Conservation (phyloP, 176 grass and related monocot genomes). For the Cenchrus americanus region DNA sequence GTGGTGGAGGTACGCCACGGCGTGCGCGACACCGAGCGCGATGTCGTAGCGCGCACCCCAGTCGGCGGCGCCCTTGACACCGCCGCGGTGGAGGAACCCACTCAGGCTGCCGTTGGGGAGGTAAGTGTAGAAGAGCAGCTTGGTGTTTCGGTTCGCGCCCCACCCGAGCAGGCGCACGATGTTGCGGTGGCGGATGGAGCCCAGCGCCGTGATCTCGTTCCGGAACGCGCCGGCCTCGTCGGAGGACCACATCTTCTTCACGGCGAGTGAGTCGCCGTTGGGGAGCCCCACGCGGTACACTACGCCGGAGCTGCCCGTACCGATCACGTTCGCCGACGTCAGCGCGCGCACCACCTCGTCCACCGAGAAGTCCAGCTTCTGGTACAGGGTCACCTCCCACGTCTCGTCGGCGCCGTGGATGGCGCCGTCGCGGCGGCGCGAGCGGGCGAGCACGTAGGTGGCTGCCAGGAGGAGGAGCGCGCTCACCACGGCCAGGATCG, state of each 20-base stretch:
- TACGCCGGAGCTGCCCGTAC: constrained; percentile 87
- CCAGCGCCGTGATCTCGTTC: constrained; percentile 84
- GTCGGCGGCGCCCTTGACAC: constrained; percentile 68
- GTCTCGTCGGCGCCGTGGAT: constrained; percentile 37
- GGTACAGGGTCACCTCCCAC: constrained; percentile 96
- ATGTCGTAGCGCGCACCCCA: constrained; percentile 80
- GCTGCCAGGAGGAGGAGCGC: constrained; percentile 56
- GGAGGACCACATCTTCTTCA: constrained; percentile 99
- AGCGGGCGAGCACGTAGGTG: constrained; percentile 61
- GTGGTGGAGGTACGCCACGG: constrained; percentile 88
- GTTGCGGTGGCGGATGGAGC: constrained; percentile 87
- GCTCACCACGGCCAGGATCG: constrained; percentile 62
- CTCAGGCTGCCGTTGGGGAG: constrained; percentile 89
- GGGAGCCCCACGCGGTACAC: constrained; percentile 78
- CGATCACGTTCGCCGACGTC: constrained; percentile 87
- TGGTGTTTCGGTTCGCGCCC: constrained; percentile 76
- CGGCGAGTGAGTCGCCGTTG: constrained; percentile 62
- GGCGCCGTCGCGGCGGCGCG: constrained; percentile 35
- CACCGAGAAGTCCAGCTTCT: constrained; percentile 83
- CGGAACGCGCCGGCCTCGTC: constrained; percentile 74
- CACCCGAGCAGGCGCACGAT: constrained; percentile 88
- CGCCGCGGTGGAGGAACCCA: constrained; percentile 77
- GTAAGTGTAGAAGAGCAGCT: constrained; percentile 88
- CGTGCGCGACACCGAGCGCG: constrained; percentile 80
- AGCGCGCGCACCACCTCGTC: constrained; percentile 72